phyloP scores from a whole-genome alignment of 306 rosid genomes.

The Dryas drummondii region DNA sequence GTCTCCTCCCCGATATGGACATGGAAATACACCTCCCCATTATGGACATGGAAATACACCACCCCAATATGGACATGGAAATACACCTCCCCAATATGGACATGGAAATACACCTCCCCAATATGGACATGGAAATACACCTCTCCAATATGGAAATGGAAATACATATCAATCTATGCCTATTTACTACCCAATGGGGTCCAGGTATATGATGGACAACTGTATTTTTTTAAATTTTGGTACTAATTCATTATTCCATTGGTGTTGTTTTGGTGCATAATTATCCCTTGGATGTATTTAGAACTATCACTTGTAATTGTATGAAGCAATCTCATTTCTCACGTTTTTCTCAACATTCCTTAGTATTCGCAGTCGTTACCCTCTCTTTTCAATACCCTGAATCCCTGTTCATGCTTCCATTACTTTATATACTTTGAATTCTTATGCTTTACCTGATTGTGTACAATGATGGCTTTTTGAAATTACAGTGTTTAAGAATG shows the following conservation, averaged over 20 bases:
- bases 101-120: conserved; percentile 38
- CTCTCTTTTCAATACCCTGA: background rate
- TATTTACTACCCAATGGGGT: conserved; percentile 52
- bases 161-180: conserved; percentile 50
- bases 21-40: conserved; percentile 38
- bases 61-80: conserved; percentile 20
- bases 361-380: background rate
- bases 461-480: conserved; percentile 1
- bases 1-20: conserved; percentile 68
- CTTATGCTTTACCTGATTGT: background rate
- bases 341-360: background rate
- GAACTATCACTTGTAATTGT: background rate
- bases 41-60: conserved; percentile 16
- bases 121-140: conserved; percentile 45
- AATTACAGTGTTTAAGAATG: background rate
- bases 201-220: conserved; percentile 46
- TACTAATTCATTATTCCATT: background rate
- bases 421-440: background rate
- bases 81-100: conserved; percentile 7
- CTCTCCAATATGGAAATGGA: conserved; percentile 59
- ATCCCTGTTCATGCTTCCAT: background rate
- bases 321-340: background rate
- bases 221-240: background rate
- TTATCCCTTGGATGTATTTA: background rate
- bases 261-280: background rate